Conservation (phyloP, 2,329 filamentous ascomycete species). For the Pseudocercospora fijiensis region DNA sequence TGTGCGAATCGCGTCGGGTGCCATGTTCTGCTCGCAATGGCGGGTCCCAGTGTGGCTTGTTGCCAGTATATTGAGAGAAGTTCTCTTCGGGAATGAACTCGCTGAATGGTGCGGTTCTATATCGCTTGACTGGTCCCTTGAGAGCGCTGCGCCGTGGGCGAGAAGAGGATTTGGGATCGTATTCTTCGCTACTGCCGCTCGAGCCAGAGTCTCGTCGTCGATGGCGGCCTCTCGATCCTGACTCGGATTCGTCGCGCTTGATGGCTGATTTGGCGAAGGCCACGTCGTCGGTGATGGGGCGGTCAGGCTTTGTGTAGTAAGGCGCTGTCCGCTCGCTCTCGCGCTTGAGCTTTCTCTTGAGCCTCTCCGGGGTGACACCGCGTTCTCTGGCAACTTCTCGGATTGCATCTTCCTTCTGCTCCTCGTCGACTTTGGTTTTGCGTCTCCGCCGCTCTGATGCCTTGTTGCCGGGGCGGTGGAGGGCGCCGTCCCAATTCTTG, state of each 20-base stretch:
- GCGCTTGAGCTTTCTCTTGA: conserved; percentile 6
- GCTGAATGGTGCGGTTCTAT: conserved; percentile 16
- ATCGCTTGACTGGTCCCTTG: conserved; percentile 10
- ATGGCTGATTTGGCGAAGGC: conserved; percentile 4
- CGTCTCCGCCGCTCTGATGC: conserved; percentile 5
- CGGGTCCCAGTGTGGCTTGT: conserved; percentile 1
- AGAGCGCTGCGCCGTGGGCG: conserved; percentile 7
- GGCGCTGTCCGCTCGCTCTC: conserved; percentile 1
- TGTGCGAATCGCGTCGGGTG: conserved; percentile 16
- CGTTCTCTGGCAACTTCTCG: conserved; percentile 13
- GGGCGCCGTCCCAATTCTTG: conserved; percentile 26
- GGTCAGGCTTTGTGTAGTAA: not conserved
- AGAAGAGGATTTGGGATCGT: conserved; percentile 1
- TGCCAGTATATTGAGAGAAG: conserved; percentile 8
- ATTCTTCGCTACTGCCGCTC: conserved; percentile 6
- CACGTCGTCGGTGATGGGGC: not conserved
- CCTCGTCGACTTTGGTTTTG: conserved; percentile 14
- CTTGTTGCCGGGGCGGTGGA: conserved; percentile 27
- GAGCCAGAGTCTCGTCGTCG: conserved; percentile 6
- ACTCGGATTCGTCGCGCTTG: not conserved
- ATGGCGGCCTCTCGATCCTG: not conserved
- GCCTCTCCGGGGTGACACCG: not conserved
- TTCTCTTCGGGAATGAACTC: conserved; percentile 22
- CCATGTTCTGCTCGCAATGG: conserved; percentile 21
- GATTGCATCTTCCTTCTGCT: not conserved